Base-by-base conservation (phyloP, 83 land plant species). In the Thuja plicata region DNA sequence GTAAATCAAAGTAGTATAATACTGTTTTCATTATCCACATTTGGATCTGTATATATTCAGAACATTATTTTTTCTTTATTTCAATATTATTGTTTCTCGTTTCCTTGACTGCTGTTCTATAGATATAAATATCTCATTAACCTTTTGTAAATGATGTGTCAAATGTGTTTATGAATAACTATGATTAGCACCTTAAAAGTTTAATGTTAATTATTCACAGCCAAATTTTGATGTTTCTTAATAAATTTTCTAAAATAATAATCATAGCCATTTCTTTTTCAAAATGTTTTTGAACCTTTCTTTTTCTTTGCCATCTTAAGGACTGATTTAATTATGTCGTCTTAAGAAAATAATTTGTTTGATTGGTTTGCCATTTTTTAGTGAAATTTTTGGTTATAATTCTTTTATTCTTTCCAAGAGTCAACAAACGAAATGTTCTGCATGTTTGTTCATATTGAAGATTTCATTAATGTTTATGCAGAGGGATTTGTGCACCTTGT, bases 401-500 rank as follows among this genome's bases (percentile, higher is more conserved):
- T 79, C 19, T 79, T 40, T 16, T 79, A 7, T 79, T 79, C 83
- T 40, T 40, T 8, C 11, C 40, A 40, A 38, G 46, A 79, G 27
- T 79, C n/a, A 79, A 40, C 45, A 79, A 79, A 79, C 83, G 27
- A 19, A 19, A 79, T 19, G 19, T 37, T 37, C 40, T 78, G 16
- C n/a, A 40, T 79, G 8, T 38, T 41, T 41, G 21, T 40, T 40
- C 19, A 17, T 79, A 79, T 21, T 79, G 21, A 79, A 8, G 46
- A 40, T 5, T 79, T 79, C 27, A 41, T 40, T 79, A 21, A 66
- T 66, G 71, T 66, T 17, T 15, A 90, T 90, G 52, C 89, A 98
- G 99, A 91, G 99, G 97, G 90, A 87, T 93, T 43, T 98, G 99
- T 94, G 97, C 99, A 82, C 99, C 99, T 73, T 98, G 99, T 76